Base-by-base conservation (phyloP, 306 rosid species). In the Sicyos edulis region DNA sequence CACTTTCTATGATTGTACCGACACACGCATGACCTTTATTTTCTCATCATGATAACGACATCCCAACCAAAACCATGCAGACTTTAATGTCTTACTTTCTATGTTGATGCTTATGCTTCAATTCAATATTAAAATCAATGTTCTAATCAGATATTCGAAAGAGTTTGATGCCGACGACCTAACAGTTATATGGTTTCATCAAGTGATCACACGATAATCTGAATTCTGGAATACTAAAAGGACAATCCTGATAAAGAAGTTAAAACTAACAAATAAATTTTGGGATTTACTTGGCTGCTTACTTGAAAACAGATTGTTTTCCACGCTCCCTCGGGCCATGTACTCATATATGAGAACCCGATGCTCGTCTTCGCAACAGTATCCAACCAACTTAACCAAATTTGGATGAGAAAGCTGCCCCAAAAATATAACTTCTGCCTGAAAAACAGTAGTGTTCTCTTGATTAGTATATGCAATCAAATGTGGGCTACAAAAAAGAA, bases 321-420 rank as follows among this genome's bases (percentile, higher is more conserved):
- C 99, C 78, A 95, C 99, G 21, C 99, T 95, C 40, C 99, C 99
- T 51, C 91, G 80, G 40, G 87, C 83, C 97, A 95, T 91, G 72
- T 81, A 95, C 88, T 95, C 99, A 40, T 95, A 95, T 70, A 95
- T 84, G 54, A 95, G 86, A 49, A 95, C 96, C 70, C 99, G 82
- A 4, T 95, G 97, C 40, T 95, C 84, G n/a, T 89, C 92, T 87
- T 95, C 97, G 4, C 99, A 95, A 85, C 99, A 95, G 72, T 95
- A 95, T 78, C 99, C 99, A 54, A 95, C 76, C 76, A 95, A 85
- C 74, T 95, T 89, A 0, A 95, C 99, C 82, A 95, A 81, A 85
- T 95, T 95, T 51, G 97, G 96, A 87, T 91, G 99, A 55, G 99
- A 95, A 76, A 91, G 97, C 86, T 95, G 97, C 80, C 99, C 99